Evolutionary conservation across 2,329 filamentous ascomycete genomes (phyloP), one percentile per base, ranked within the genome.

Genomic region (Blumeria graminis): DNA sequence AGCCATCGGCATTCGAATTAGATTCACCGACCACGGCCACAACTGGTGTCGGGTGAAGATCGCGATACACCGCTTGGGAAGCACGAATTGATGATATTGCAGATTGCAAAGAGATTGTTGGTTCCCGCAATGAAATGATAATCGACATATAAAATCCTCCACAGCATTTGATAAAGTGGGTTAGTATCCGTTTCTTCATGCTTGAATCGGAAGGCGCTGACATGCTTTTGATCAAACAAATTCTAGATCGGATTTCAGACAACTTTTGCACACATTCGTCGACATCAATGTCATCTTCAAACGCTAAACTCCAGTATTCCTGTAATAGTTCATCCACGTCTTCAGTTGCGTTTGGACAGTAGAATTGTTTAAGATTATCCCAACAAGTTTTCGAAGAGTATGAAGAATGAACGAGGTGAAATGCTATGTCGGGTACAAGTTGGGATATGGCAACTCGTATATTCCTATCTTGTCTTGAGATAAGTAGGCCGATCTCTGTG

Each of bases 121-220:
- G 50, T 9, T 53, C 50, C 22, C 50, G 36, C 22, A 53, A 32
- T 8, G 50, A 53, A 35, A 53, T 16, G 14, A 53, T n/a, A 2
- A 34, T 53, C 16, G 50, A 53, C 33, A 53, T 53, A 36, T 53
- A 53, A 53, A 53, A 53, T 11, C 50, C 33, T n/a, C 33, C 33
- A 35, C 50, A 38, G 22, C 28, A 53, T 18, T 53, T 53, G 33
- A 53, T 36, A 10, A 53, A 36, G 33, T 53, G 32, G 11, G 14
- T 33, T 5, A 51, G 32, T 33, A 51, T 14, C 13, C 48, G 48
- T 51, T 51, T 51, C n/a, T 36, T 35, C 33, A 38, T 18, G 22
- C 50, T 53, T 7, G 32, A 18, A 16, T 53, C 33, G 13, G 33
- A 38, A 11, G 43, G 43, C 18, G 43, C 16, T 46, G 43, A 46